Evolutionary conservation across 1,139 yeast species (phyloP).

Genomic region (Magnusiomyces magnusii): DNA sequence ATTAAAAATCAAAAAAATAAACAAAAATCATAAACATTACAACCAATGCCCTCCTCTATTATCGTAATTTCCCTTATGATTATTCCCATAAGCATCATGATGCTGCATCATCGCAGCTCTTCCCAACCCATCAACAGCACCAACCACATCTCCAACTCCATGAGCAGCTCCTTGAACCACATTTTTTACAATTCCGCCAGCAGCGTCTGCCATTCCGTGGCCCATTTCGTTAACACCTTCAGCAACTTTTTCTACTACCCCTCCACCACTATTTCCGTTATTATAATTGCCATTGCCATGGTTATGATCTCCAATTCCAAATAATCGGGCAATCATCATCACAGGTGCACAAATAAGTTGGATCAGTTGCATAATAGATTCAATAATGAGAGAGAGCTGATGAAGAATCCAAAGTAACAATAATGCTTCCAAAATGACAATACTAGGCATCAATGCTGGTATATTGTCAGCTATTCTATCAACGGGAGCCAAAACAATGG

Average conservation of each 20-base stretch:
- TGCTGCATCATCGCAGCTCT: neutral
- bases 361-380: neutral
- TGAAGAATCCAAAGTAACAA: neutral
- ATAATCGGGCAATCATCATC: neutral
- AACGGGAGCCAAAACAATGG: neutral
- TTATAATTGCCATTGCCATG: neutral
- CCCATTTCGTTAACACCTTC: neutral
- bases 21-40: neutral
- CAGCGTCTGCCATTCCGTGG: neutral
- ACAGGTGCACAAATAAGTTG: neutral
- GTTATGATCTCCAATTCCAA: neutral
- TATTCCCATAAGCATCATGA: neutral
- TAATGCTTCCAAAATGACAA: neutral
- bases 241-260: neutral
- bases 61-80: neutral
- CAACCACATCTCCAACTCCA: neutral
- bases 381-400: neutral
- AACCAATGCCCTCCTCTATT: neutral
- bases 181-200: neutral
- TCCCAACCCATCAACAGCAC: neutral
- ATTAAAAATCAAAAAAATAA: neutral
- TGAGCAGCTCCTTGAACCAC: neutral
- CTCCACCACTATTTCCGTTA: neutral
- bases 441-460: neutral
- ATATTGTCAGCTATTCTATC: neutral